Base-by-base conservation (phyloP, 1,284 basidiomycete genomes). In the Volvariella surrecta region DNA sequence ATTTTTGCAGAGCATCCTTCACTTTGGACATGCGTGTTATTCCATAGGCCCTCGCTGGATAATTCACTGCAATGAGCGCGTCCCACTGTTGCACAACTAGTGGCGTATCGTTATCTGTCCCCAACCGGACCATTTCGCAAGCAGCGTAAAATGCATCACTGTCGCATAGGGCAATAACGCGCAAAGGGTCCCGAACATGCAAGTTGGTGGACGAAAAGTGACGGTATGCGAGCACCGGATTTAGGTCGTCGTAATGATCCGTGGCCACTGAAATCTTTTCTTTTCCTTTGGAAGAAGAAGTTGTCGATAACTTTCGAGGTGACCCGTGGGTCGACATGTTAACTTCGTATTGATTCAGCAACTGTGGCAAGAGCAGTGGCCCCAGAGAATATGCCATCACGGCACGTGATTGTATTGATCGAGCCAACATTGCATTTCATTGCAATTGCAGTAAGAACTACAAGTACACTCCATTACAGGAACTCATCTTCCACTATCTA, bases 31-130 rank as follows among this genome's bases (percentile, higher is more conserved):
- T 80, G 18, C 93, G 69, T 16, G 88, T 89, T 55, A 99, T 94
- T 3, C 71, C 94, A 54, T 75, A 95, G 55, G 82, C 82, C 45
- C 95, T 74, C 0, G 96, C 95, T 2, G 92, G 86, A 59, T 99
- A 99, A 62, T 94, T 96, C 50, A 99, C 88, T 0, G 96, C 96
- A 48, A 99, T 99, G 44, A 88, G 58, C 16, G 74, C 66, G 38
- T 89, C 78, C 96, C 96, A 99, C 58, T 99, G 95, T 38, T 88
- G 77, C 3, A 96, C 94, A 7, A 94, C 90, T 10, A 98, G 71
- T 0, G 95, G 93, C 1, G 77, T 73, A 24, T 77, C 74, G 31
- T 75, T 70, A 47, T 88, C 82, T 9, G 92, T 66, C 0, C 77
- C 80, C 0, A 96, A 75, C 20, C 92, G 74, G 38, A 87, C 76